phyloP scores from a whole-genome alignment of 108 stramenopile genomes.

The Nannochloropsis salina region DNA sequence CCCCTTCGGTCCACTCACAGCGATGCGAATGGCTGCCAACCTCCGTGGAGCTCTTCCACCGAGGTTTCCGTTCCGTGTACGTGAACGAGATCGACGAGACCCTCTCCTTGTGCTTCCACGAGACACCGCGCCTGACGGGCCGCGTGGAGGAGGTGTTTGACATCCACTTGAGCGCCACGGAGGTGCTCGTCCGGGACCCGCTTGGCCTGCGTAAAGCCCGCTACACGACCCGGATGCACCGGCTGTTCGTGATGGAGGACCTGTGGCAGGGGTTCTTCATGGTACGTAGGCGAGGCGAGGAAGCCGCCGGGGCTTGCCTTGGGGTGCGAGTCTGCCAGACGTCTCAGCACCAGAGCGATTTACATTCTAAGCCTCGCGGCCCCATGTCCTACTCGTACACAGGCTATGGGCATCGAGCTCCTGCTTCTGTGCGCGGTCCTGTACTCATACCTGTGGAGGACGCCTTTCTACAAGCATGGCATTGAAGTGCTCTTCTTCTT shows the following conservation, averaged over 20 bases:
- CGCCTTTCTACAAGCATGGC: not conserved
- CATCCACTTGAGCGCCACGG: not conserved
- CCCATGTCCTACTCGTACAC: not conserved
- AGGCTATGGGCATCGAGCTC: not conserved
- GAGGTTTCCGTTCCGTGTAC: not conserved
- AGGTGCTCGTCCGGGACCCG: not conserved
- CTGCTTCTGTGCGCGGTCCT: not conserved
- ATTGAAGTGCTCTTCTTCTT: not conserved
- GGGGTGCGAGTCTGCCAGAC: no score
- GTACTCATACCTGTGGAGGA: conserved; percentile 5
- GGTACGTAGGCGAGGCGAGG: not conserved
- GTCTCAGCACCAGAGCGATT: no score
- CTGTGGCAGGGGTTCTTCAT: not conserved
- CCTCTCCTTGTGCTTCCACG: not conserved
- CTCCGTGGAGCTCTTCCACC: not conserved
- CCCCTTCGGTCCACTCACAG: not conserved
- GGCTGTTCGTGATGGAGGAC: not conserved
- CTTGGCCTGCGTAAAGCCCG: not conserved
- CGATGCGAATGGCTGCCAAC: not conserved
- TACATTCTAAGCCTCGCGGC: no score
- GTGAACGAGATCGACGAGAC: conserved; percentile 20
- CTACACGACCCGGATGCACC: not conserved
- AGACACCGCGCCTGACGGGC: not conserved
- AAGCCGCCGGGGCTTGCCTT: no score
- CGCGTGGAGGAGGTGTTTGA: conserved; percentile 8